A percentile compares a stretch with the other conserved stretches of the same genome.
Evolutionary conservation across 495 filamentous ascomycete genomes (phyloP).

Genomic region (Podospora conica): DNA sequence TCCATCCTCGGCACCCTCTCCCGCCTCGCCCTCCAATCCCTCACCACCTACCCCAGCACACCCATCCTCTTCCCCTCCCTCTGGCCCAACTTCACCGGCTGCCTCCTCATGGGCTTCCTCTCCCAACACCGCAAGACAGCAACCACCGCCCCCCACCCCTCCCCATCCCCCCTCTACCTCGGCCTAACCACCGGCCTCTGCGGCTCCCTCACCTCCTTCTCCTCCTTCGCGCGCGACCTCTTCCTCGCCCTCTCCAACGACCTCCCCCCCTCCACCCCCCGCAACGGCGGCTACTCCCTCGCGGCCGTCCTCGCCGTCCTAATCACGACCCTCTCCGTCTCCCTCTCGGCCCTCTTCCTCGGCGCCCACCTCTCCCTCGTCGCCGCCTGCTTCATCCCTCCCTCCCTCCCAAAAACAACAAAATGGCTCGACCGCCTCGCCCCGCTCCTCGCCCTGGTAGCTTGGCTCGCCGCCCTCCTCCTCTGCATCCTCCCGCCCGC

Average conservation of each 20-base stretch:
- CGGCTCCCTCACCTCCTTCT: conserved; percentile 88
- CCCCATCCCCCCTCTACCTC: conserved; percentile 77
- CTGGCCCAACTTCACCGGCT: conserved; percentile 90
- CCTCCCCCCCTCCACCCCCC: conserved; percentile 32
- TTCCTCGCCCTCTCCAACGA: conserved; percentile 82
- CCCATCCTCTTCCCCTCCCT: conserved; percentile 68
- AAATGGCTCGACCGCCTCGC: conserved; percentile 56
- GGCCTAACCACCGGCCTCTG: conserved; percentile 92
- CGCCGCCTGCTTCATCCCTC: conserved; percentile 47
- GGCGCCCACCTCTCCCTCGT: conserved; percentile 75
- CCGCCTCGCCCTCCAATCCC: conserved; percentile 70
- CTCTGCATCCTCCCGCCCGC: conserved; percentile 71
- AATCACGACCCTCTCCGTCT: conserved; percentile 61
- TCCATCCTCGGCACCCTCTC: conserved; percentile 81
- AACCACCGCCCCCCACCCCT: conserved; percentile 40
- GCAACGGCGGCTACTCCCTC: conserved; percentile 78
- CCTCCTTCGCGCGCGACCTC: conserved; percentile 76
- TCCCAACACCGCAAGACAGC: conserved; percentile 75
- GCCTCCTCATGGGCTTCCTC: conserved; percentile 79
- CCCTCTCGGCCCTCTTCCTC: conserved; percentile 58
- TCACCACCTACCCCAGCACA: conserved; percentile 75
- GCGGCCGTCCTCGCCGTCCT: conserved; percentile 69
- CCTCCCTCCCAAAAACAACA: conserved; percentile 49
- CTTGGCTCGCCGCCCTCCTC: conserved; percentile 75
- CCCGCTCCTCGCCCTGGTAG: conserved; percentile 58